These are phyloP conservation scores for Trichoderma asperelloides DNA, from an alignment of 495 filamentous ascomycete species.

Conservation along the genomic window DNA sequence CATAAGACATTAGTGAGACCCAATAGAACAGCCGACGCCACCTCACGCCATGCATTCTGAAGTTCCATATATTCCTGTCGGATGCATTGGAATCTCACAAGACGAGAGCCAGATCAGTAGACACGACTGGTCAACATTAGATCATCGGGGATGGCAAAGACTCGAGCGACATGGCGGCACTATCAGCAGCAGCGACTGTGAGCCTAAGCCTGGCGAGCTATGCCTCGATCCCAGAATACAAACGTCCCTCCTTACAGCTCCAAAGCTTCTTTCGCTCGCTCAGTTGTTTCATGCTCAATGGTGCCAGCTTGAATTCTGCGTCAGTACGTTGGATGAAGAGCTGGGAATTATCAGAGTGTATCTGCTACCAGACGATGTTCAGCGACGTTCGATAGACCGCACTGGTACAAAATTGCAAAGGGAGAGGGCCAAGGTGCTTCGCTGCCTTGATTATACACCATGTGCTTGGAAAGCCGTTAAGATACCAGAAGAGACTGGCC, in stretches of 20 bases:
- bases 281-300: slow-evolving; percentile 26
- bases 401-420: slow-evolving; percentile 32
- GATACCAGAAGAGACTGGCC: not conserved
- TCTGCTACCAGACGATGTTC: slow-evolving; percentile 58
- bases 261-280: slow-evolving; percentile 18
- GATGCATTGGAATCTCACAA: not conserved
- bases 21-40: not conserved
- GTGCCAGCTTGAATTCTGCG: slow-evolving; percentile 33
- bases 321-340: slow-evolving; percentile 12
- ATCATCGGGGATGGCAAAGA: not conserved
- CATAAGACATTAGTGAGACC: not conserved
- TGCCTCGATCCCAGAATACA: not conserved
- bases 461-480: slow-evolving; percentile 45
- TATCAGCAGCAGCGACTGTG: not conserved
- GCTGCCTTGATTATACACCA: slow-evolving; percentile 45
- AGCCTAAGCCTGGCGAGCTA: not conserved
- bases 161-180: not conserved
- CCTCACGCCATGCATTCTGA: not conserved
- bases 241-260: not conserved
- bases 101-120: not conserved
- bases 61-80: not conserved
- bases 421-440: slow-evolving; percentile 43
- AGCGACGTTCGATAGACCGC: slow-evolving; percentile 38
- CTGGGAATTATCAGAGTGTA: slow-evolving; percentile 47
- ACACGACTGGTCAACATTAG: not conserved